phyloP scores from a whole-genome alignment of 2,329 filamentous ascomycete genomes.

The Xylariaceae sp. region DNA sequence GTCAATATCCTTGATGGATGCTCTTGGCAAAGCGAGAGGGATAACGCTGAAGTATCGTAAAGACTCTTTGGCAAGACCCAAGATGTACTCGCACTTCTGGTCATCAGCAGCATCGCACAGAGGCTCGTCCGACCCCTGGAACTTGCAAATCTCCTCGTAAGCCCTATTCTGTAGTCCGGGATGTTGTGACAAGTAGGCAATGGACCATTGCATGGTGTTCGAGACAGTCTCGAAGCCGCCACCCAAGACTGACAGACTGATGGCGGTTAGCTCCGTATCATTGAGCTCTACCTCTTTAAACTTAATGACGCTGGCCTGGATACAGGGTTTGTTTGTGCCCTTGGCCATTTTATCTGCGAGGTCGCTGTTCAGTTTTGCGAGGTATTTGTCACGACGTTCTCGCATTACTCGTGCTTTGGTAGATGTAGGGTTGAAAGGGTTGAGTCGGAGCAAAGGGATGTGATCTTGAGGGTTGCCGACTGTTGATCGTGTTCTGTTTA shows the following conservation, averaged over 20 bases:
- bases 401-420: slow-evolving; percentile 64
- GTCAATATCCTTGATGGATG: slow-evolving; percentile 68
- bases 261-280: slow-evolving; percentile 69
- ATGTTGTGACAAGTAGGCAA: slow-evolving; percentile 68
- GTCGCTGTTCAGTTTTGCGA: slow-evolving; percentile 64
- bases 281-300: slow-evolving; percentile 43
- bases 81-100: slow-evolving; percentile 72
- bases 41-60: slow-evolving; percentile 78
- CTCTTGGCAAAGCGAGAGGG: slow-evolving; percentile 72
- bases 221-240: slow-evolving; percentile 81
- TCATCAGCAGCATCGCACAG: slow-evolving; percentile 66
- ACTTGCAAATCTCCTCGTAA: slow-evolving; percentile 58
- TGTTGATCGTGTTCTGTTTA: slow-evolving; percentile 74
- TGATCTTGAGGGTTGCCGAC: slow-evolving; percentile 86
- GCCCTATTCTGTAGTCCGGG: slow-evolving; percentile 69
- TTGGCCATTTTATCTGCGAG: slow-evolving; percentile 39
- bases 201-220: slow-evolving; percentile 74
- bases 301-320: slow-evolving; percentile 37
- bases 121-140: slow-evolving; percentile 46
- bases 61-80: slow-evolving; percentile 74
- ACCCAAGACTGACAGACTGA: slow-evolving; percentile 79
- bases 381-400: slow-evolving; percentile 64
- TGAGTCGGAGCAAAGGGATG: slow-evolving; percentile 70
- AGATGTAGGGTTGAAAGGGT: slow-evolving; percentile 32
- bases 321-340: slow-evolving; percentile 37